Conservation (phyloP, 108 stramenopile genomes). For the Discostella pseudostelligera region DNA sequence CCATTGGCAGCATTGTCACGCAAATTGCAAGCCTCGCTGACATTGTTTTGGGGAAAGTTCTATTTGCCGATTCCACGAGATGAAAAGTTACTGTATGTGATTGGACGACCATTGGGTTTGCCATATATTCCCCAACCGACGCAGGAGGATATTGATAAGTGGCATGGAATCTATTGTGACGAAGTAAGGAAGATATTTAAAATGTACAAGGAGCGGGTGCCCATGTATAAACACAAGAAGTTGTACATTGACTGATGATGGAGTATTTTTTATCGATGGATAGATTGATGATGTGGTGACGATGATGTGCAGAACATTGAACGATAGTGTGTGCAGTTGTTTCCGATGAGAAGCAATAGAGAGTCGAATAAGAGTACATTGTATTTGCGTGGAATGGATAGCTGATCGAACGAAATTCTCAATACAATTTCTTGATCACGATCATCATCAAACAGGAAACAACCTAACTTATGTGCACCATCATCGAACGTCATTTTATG, state of each 20-base stretch:
- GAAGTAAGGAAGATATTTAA: slow-evolving; percentile 63
- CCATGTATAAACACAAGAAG: slow-evolving; percentile 70
- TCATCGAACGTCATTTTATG: too few relatives aligned
- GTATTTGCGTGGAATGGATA: too few relatives aligned
- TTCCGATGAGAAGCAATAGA: too few relatives aligned
- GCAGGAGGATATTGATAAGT: slow-evolving; percentile 70
- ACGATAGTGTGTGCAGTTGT: too few relatives aligned
- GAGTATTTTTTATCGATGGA: neutral
- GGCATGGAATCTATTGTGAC: slow-evolving; percentile 62
- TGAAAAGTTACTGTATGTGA: slow-evolving; percentile 63
- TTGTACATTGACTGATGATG: slow-evolving; percentile 54
- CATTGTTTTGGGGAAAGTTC: slow-evolving; percentile 78
- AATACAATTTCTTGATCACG: too few relatives aligned
- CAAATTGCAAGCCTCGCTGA: slow-evolving; percentile 63
- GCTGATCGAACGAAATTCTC: too few relatives aligned
- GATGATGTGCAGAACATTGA: neutral
- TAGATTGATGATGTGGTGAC: too few relatives aligned
- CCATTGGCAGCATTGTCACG: slow-evolving; percentile 60
- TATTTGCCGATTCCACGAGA: slow-evolving; percentile 73
- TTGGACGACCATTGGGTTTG: slow-evolving; percentile 62
- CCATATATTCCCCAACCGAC: slow-evolving; percentile 64
- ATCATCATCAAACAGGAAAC: too few relatives aligned
- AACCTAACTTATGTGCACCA: too few relatives aligned
- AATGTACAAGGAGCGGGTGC: slow-evolving; percentile 60
- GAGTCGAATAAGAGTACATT: too few relatives aligned